Evolutionary conservation across 805 yeast species (phyloP).

Genomic region (Wickerhamiella vanderwaltii): DNA sequence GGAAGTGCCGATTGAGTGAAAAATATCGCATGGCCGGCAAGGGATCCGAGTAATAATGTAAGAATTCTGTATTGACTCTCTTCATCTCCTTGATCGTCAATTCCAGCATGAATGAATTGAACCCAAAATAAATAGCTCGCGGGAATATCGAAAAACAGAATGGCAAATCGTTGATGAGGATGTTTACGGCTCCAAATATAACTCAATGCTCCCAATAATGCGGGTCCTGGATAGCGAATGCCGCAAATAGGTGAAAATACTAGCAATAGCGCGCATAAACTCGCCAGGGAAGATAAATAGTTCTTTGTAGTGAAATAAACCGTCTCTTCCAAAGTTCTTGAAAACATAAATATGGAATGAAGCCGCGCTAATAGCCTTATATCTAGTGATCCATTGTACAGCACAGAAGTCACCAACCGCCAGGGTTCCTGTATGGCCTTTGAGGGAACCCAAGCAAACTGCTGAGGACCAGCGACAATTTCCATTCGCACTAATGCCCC

Average conservation of each 20-base stretch:
- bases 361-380: not conserved
- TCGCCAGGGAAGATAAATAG: not conserved
- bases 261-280: slow-evolving; percentile 1
- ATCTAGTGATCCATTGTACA: slow-evolving; percentile 6
- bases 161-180: slow-evolving; percentile 4
- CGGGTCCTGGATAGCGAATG: slow-evolving; percentile 2
- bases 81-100: not conserved
- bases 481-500: not conserved
- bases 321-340: slow-evolving; percentile 5
- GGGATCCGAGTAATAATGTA: not conserved
- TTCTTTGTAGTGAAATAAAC: not conserved
- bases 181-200: slow-evolving; percentile 8
- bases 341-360: not conserved
- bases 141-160: slow-evolving; percentile 5
- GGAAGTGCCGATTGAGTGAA: slow-evolving; percentile 3
- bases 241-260: not conserved
- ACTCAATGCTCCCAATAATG: slow-evolving; percentile 1
- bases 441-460: slow-evolving; percentile 6
- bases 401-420: slow-evolving; percentile 5
- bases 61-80: too few relatives aligned
- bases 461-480: not conserved
- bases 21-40: slow-evolving; percentile 6
- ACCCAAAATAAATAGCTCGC: slow-evolving; percentile 6
- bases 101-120: slow-evolving; percentile 1
- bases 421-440: slow-evolving; percentile 5